Conservation (phyloP, 163 green algal genomes). For the Volvox carteri region DNA sequence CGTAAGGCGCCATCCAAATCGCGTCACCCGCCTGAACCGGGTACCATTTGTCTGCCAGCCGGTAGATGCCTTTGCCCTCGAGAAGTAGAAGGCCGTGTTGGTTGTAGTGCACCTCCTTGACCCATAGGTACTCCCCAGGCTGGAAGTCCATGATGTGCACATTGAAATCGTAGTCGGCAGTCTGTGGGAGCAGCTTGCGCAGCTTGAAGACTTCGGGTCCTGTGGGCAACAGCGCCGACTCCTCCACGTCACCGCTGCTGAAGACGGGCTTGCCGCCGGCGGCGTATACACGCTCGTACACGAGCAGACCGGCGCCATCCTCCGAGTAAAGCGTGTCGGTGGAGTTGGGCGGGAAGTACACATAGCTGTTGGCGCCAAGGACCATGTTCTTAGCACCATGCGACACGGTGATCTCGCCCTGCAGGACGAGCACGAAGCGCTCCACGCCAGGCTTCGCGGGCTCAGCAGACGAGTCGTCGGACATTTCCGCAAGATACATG, state of each 20-base stretch:
- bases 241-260: conserved; percentile 73
- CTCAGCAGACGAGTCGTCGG: conserved; percentile 43
- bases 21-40: conserved; percentile 92
- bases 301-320: conserved; percentile 75
- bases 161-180: conserved; percentile 95
- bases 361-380: conserved; percentile 81
- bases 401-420: conserved; percentile 68
- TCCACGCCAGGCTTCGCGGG: conserved; percentile 70
- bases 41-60: conserved; percentile 92
- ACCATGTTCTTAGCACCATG: conserved; percentile 26
- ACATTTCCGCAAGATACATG: conserved; percentile 91
- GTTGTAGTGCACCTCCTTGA: conserved; percentile 99
- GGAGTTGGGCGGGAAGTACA: conserved; percentile 83
- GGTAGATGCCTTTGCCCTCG: conserved; percentile 95
- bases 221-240: conserved; percentile 75
- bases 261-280: conserved; percentile 69
- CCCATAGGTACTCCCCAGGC: conserved; percentile 90
- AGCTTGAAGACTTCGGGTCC: conserved; percentile 91
- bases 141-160: conserved; percentile 98
- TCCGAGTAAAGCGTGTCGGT: conserved; percentile 70
- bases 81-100: conserved; percentile 97
- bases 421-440: conserved; percentile 86
- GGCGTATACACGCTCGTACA: conserved; percentile 85
- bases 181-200: conserved; percentile 93
- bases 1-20: conserved; percentile 97